These are phyloP conservation scores for Trichosporon coremiiforme DNA, from an alignment of 1,284 basidiomycete species.

Conservation along the genomic window DNA sequence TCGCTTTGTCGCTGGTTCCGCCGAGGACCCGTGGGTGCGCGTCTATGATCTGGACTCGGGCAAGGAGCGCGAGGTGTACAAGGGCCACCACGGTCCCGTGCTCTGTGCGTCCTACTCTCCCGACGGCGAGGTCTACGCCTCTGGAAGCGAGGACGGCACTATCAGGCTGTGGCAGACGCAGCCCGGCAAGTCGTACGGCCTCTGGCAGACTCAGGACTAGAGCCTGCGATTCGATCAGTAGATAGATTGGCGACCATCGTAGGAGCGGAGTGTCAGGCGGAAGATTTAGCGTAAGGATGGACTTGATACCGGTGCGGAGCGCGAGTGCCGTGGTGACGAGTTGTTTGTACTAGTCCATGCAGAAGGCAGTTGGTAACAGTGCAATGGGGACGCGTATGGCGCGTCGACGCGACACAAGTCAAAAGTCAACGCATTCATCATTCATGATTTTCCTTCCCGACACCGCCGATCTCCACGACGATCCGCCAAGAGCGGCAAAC, in stretches of 20 bases:
- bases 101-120: slow-evolving; percentile 92
- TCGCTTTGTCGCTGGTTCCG: slow-evolving; percentile 89
- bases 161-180: slow-evolving; percentile 96
- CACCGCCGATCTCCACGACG: neutral
- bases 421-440: neutral
- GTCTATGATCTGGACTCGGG: slow-evolving; percentile 85
- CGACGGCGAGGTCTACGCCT: slow-evolving; percentile 97
- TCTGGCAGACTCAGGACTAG: slow-evolving; percentile 69
- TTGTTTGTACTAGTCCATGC: slow-evolving; percentile 19
- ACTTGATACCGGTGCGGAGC: slow-evolving; percentile 1
- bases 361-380: neutral
- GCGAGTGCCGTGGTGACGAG: slow-evolving; percentile 3
- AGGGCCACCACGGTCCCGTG: slow-evolving; percentile 97
- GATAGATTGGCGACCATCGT: neutral
- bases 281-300: neutral
- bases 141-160: slow-evolving; percentile 78
- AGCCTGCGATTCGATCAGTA: slow-evolving; percentile 23
- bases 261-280: neutral
- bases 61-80: slow-evolving; percentile 84
- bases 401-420: neutral
- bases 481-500: neutral
- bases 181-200: slow-evolving; percentile 86
- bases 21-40: slow-evolving; percentile 92
- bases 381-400: neutral
- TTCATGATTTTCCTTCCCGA: neutral